A percentile compares a stretch with the other conserved stretches of the same genome.
phyloP scores from a whole-genome alignment of 176 grass and related monocot species.

The Phoenix dactylifera region DNA sequence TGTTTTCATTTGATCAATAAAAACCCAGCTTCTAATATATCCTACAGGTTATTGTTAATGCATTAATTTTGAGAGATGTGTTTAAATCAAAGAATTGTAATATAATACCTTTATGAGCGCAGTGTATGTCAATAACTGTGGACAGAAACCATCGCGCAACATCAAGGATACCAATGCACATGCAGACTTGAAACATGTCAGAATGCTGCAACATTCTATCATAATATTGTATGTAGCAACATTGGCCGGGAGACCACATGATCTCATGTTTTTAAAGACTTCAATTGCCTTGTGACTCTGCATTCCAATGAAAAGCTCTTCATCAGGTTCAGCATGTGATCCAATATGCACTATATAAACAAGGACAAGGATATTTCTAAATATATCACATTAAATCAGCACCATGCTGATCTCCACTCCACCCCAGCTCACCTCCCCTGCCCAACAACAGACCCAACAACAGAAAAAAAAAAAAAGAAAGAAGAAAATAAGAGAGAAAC shows the following conservation, averaged over 20 bases:
- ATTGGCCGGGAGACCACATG: constrained; percentile 36
- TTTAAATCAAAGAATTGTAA: not conserved
- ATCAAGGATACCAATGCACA: constrained; percentile 62
- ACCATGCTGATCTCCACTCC: too few species aligned
- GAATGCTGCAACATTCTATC: constrained; percentile 65
- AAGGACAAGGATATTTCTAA: too few species aligned
- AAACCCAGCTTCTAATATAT: too few species aligned
- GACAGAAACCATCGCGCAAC: constrained; percentile 57
- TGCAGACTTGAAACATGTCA: constrained; percentile 49
- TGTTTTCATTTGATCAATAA: too few species aligned
- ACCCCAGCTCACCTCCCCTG: too few species aligned
- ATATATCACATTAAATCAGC: too few species aligned
- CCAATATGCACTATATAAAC: not conserved
- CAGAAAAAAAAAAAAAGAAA: not conserved
- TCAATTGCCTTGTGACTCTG: constrained; percentile 49
- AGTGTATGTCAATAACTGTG: constrained; percentile 44
- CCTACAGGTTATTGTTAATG: too few species aligned
- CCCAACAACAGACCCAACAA: too few species aligned
- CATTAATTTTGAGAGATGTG: too few species aligned
- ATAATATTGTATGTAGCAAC: constrained; percentile 62
- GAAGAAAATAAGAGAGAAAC: not conserved
- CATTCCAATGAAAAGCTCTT: constrained; percentile 20
- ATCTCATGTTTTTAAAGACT: constrained; percentile 65
- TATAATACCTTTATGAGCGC: constrained; percentile 45
- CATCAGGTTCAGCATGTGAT: constrained; percentile 10